Evolutionary conservation across 2,329 filamentous ascomycete genomes (phyloP), one percentile per base, ranked within the genome.

Genomic region (Fusarium secorum): DNA sequence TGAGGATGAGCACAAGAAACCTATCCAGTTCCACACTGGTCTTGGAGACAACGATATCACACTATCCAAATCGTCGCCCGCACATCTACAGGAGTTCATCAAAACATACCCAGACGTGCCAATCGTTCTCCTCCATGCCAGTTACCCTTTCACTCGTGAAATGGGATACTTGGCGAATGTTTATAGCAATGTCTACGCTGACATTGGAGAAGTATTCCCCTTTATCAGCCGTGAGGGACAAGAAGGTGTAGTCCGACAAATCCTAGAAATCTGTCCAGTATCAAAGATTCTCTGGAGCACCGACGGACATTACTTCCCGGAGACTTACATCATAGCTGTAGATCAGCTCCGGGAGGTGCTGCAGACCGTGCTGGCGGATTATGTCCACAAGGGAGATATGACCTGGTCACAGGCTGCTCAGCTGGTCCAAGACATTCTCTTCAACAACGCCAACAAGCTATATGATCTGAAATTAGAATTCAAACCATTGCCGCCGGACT

Each of bases 141-240:
- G 92, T 5, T 97, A 97, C 77, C 94, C 94, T 0, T 96, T 92
- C 76, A 93, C 90, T 0, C 87, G 90, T 39, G 92, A 96, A 79
- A 88, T 91, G 1, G 93, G 91, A 0, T 97, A 95, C 77, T 84
- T 97, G 24, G 92, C 93, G 0, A 88, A 88, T 1, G 89, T 92
- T 26, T 96, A 94, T 77, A 84, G 87, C 28, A 95, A 97, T 75
- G 92, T 93, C 4, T 96, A 94, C 76, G 88, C 93, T 17, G 94
- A 97, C 76, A 88, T 97, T 58, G 93, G 94, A 2, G 91, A 94
- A 76, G 90, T 96, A 0, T 97, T 96, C 66, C 93, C 93, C 0
- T 90, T 90, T 80, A 80, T 96, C 39, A 95, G 91, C 69, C 87
- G 91, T 52, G 89, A 93, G 64, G 94, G 93, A 0, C 93, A 97